phyloP scores from a whole-genome alignment of 228 moss, liverwort and hornwort species.

The Sphagnum fallax region DNA sequence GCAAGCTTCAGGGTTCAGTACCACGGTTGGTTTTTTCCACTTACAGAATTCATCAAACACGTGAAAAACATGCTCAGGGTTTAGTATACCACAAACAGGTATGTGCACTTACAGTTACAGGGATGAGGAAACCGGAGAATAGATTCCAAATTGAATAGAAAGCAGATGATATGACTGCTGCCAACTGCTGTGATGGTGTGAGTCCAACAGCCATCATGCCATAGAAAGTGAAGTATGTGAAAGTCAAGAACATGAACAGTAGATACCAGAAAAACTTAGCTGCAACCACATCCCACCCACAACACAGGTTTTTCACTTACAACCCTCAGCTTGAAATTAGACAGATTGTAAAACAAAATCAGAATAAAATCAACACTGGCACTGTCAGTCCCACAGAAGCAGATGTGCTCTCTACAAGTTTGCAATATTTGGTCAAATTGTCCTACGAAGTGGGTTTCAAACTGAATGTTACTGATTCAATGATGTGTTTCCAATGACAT shows the following conservation, averaged over 20 bases:
- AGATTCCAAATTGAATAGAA: conserved; percentile 97
- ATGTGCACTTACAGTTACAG: conserved; percentile 60
- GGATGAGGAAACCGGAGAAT: conserved; percentile 84
- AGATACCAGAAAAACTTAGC: conserved; percentile 91
- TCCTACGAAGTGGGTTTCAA: too few species aligned
- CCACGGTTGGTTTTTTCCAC: too few species aligned
- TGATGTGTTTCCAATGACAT: too few species aligned
- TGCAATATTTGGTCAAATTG: too few species aligned
- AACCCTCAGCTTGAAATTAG: not conserved
- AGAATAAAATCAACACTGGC: not conserved
- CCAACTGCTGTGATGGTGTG: conserved; percentile 84
- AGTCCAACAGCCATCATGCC: conserved; percentile 99
- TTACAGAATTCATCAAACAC: not conserved
- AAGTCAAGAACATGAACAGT: conserved; percentile 78
- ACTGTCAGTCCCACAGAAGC: not conserved
- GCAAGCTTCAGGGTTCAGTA: too few species aligned
- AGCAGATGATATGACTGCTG: conserved; percentile 80
- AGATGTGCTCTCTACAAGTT: not conserved
- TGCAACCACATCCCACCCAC: conserved; percentile 24
- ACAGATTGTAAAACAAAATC: too few species aligned
- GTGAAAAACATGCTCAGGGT: not conserved
- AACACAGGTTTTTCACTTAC: not conserved
- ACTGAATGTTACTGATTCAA: too few species aligned
- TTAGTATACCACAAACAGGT: too few species aligned
- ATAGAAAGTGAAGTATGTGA: conserved; percentile 88